A percentile compares a stretch with the other conserved stretches of the same genome.
These are phyloP conservation scores for Irineochytrium annulatum DNA, from an alignment of 192 early-diverging fungal genomes.

Conservation along the genomic window DNA sequence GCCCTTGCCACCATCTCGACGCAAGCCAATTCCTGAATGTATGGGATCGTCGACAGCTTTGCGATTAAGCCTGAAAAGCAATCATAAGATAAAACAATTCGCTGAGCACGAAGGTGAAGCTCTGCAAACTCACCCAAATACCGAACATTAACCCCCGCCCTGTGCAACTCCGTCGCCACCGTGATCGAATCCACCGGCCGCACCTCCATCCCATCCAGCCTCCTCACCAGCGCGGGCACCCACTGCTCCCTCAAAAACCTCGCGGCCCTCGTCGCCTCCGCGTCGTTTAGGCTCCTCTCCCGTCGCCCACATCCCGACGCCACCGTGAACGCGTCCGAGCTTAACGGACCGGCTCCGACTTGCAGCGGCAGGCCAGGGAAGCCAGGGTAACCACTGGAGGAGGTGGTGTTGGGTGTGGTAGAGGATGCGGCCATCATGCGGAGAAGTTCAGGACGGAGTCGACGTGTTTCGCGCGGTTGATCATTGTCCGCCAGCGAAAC, in stretches of 20 bases:
- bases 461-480: constrained; percentile 8
- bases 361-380: too few relatives aligned
- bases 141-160: constrained; percentile 49
- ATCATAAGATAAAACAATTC: constrained; percentile 5
- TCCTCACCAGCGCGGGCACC: constrained; percentile 42
- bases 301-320: constrained; percentile 32
- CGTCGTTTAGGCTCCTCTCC: constrained; percentile 43
- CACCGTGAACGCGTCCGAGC: constrained; percentile 38
- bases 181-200: constrained; percentile 39
- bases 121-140: constrained; percentile 44
- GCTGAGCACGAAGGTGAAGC: background rate
- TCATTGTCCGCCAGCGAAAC: background rate
- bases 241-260: constrained; percentile 39
- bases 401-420: too few relatives aligned
- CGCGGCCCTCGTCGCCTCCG: constrained; percentile 35
- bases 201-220: constrained; percentile 45
- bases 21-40: constrained; percentile 38
- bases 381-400: too few relatives aligned
- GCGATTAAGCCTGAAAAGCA: constrained; percentile 36
- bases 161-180: constrained; percentile 38
- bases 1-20: constrained; percentile 50
- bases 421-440: constrained; percentile 21
- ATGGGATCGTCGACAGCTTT: constrained; percentile 42
- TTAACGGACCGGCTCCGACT: too few relatives aligned
- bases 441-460: constrained; percentile 51